These are phyloP conservation scores for Microcera coccophila DNA, from an alignment of 2,329 filamentous ascomycete genomes.

Conservation along the genomic window DNA sequence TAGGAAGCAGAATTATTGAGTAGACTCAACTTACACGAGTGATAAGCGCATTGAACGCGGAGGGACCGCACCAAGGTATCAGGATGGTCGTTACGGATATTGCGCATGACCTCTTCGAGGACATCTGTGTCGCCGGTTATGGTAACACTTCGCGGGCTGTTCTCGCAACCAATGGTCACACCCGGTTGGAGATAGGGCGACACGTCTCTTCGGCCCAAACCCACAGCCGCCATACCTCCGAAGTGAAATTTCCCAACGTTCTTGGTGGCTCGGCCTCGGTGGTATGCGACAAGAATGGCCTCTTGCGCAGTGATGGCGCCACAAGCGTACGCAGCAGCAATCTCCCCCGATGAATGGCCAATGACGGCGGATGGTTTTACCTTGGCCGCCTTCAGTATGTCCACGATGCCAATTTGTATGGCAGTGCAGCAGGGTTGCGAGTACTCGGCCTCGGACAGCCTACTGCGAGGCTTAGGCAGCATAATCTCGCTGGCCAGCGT, in stretches of 20 bases:
- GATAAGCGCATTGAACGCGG: conserved; percentile 37
- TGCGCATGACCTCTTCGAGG: not conserved
- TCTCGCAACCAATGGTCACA: conserved; percentile 34
- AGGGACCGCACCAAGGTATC: conserved; percentile 31
- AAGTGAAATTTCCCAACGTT: not conserved
- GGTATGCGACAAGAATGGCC: conserved; percentile 35
- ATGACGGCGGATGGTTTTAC: conserved; percentile 29
- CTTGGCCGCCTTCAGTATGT: conserved; percentile 31
- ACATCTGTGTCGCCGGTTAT: conserved; percentile 28
- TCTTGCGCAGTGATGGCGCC: conserved; percentile 14
- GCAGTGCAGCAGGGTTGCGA: conserved; percentile 40
- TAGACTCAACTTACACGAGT: conserved; percentile 33
- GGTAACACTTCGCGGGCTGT: conserved; percentile 33
- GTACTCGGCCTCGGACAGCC: conserved; percentile 34
- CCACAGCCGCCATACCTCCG: conserved; percentile 38
- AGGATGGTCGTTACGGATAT: conserved; percentile 12
- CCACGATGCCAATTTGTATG: conserved; percentile 39
- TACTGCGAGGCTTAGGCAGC: conserved; percentile 1
- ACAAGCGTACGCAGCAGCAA: conserved; percentile 34
- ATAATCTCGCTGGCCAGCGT: not conserved
- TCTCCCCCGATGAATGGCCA: conserved; percentile 39
- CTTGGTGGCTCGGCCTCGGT: conserved; percentile 32
- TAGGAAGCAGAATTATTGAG: too few relatives aligned
- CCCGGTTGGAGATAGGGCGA: conserved; percentile 19
- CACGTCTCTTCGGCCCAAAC: conserved; percentile 29